A percentile compares a stretch with the other conserved stretches of the same genome.
Conservation (phyloP, 495 filamentous ascomycete species). For the Lindgomyces ingoldianus region DNA sequence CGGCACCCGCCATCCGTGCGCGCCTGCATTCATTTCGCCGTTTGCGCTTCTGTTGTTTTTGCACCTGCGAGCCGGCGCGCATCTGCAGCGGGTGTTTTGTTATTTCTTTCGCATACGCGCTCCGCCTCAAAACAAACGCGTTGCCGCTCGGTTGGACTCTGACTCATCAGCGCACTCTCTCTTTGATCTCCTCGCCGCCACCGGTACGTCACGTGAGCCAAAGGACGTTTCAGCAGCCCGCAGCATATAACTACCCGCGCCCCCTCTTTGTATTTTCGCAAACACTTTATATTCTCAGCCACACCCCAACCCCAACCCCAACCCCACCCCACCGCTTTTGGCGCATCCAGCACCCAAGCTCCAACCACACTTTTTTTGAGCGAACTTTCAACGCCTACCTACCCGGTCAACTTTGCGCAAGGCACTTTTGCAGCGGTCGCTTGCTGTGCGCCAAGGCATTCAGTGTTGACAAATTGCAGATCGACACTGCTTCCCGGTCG, state of each 20-base stretch:
- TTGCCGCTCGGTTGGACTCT: slow-evolving; percentile 11
- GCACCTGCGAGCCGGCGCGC: background rate
- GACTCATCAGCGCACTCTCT: slow-evolving; percentile 21
- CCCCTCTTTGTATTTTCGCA: slow-evolving; percentile 13
- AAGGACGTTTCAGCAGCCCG: slow-evolving; percentile 25
- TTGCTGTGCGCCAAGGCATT: slow-evolving; percentile 1
- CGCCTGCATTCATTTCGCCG: background rate
- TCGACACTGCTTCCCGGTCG: background rate
- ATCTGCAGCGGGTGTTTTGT: slow-evolving; percentile 1
- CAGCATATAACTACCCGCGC: slow-evolving; percentile 9
- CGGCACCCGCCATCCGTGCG: slow-evolving; percentile 1
- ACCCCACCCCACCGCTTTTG: background rate
- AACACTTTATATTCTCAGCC: slow-evolving; percentile 2
- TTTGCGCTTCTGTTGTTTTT: slow-evolving; percentile 6
- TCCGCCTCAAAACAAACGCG: slow-evolving; percentile 15
- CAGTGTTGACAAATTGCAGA: background rate
- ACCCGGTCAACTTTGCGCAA: background rate
- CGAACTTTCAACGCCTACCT: background rate
- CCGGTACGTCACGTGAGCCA: slow-evolving; percentile 27
- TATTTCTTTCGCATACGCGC: background rate
- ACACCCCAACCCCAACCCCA: background rate
- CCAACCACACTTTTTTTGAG: background rate
- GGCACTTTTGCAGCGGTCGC: background rate
- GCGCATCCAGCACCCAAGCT: background rate
- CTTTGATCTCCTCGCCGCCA: slow-evolving; percentile 20